Conservation (phyloP, 2,329 filamentous ascomycete species). For the Juglanconis oblonga region DNA sequence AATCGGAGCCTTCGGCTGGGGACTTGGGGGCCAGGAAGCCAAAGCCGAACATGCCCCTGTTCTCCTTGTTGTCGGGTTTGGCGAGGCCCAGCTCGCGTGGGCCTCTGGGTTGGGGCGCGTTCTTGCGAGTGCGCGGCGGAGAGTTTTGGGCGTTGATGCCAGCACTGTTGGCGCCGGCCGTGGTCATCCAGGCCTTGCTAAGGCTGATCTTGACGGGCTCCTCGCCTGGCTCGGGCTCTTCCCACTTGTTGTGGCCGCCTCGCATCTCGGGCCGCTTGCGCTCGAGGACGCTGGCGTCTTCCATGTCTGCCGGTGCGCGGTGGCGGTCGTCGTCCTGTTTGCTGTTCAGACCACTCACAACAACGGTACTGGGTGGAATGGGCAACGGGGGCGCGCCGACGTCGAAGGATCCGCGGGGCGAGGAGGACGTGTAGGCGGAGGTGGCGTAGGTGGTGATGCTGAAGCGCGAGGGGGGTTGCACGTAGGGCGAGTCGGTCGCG, state of each 20-base stretch:
- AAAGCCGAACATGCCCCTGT: background rate
- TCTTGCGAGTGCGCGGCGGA: conserved; percentile 9
- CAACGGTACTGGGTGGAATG: conserved; percentile 33
- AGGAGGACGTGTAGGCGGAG: conserved; percentile 41
- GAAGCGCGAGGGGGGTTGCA: conserved; percentile 58
- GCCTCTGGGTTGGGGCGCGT: background rate
- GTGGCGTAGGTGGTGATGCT: conserved; percentile 62
- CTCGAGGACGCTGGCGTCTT: conserved; percentile 34
- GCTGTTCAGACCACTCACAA: conserved; percentile 20
- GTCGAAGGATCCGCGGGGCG: conserved; percentile 30
- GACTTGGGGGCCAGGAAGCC: conserved; percentile 1
- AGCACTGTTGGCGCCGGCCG: conserved; percentile 21
- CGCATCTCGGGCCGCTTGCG: conserved; percentile 34
- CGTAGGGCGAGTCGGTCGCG: conserved; percentile 32
- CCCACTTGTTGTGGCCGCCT: conserved; percentile 23
- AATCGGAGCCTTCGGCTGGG: background rate
- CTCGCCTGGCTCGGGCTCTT: conserved; percentile 24
- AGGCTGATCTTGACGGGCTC: conserved; percentile 33
- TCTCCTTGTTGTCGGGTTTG: background rate
- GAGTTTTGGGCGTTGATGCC: conserved; percentile 14
- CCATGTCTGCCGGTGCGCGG: background rate
- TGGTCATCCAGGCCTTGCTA: conserved; percentile 31
- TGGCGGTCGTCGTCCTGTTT: conserved; percentile 6
- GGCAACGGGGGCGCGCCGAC: conserved; percentile 35
- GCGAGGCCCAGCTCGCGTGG: background rate